These are phyloP conservation scores for Aspergillus fumigatus DNA, from an alignment of 2,329 filamentous ascomycete genomes.

Conservation along the genomic window DNA sequence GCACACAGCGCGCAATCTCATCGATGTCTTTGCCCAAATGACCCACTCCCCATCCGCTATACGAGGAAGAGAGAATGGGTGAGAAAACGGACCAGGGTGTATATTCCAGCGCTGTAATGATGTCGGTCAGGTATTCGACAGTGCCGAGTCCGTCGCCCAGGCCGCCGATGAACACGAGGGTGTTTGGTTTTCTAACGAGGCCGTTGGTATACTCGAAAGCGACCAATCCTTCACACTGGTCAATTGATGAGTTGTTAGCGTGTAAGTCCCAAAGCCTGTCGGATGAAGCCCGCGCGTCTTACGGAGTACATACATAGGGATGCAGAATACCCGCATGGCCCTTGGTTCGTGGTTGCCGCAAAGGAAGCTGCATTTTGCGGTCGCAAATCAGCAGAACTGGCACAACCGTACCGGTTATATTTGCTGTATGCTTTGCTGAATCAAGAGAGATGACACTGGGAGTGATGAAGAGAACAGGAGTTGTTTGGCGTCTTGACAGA, in stretches of 20 bases:
- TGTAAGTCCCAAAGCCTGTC: background rate
- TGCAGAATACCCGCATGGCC: background rate
- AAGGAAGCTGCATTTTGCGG: background rate
- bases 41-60: conserved; percentile 51
- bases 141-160: conserved; percentile 55
- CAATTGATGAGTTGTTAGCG: background rate
- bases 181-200: conserved; percentile 36
- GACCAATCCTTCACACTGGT: conserved; percentile 22
- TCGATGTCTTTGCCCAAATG: conserved; percentile 51
- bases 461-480: too few relatives aligned
- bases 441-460: too few relatives aligned
- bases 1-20: conserved; percentile 50
- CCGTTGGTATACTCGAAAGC: conserved; percentile 38
- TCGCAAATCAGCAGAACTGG: too few relatives aligned
- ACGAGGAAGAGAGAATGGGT: conserved; percentile 49
- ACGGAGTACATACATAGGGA: background rate
- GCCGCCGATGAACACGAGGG: conserved; percentile 56
- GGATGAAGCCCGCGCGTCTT: background rate
- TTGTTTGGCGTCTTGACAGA: too few relatives aligned
- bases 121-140: conserved; percentile 49
- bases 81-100: conserved; percentile 51
- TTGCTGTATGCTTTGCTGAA: too few relatives aligned
- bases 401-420: too few relatives aligned
- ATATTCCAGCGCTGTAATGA: conserved; percentile 47
- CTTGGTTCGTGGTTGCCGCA: background rate